phyloP scores from a whole-genome alignment of 2,329 filamentous ascomycete genomes.

The Fusarium hainanense region DNA sequence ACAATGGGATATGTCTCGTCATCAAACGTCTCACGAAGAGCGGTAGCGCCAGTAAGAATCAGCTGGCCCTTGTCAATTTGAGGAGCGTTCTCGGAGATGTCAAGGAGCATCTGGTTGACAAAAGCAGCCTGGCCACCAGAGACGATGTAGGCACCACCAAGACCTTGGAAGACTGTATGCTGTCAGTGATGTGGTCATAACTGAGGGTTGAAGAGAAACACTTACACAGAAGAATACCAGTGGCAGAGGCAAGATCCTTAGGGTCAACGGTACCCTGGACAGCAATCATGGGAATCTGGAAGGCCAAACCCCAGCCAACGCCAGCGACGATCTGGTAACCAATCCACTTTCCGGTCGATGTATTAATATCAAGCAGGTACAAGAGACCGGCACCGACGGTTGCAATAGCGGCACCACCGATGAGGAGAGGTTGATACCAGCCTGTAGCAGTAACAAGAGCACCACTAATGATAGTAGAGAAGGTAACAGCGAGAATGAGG shows the following conservation, averaged over 20 bases:
- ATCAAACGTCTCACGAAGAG: conserved; percentile 64
- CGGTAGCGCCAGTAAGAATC: conserved; percentile 62
- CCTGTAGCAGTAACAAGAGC: conserved; percentile 54
- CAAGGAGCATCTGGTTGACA: conserved; percentile 56
- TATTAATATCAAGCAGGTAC: conserved; percentile 55
- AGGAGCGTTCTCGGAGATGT: conserved; percentile 51
- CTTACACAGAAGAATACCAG: conserved; percentile 60
- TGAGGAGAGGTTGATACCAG: conserved; percentile 58
- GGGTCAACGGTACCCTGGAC: conserved; percentile 56
- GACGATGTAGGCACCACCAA: conserved; percentile 63
- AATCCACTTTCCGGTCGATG: conserved; percentile 59
- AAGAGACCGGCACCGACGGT: conserved; percentile 57
- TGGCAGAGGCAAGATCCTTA: conserved; percentile 58
- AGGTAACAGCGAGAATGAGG: conserved; percentile 57
- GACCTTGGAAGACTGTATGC: conserved; percentile 57
- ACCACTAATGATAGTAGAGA: conserved; percentile 56
- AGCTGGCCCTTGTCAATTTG: conserved; percentile 52
- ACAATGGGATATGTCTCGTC: conserved; percentile 62
- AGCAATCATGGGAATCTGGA: conserved; percentile 64
- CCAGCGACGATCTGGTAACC: conserved; percentile 65
- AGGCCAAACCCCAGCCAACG: conserved; percentile 57
- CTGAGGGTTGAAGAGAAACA: background rate
- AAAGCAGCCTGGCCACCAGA: conserved; percentile 61
- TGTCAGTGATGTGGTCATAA: conserved; percentile 27
- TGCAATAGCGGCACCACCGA: conserved; percentile 58